Evolutionary conservation across 192 early-diverging fungal genomes (phyloP).

Genomic region (Entomortierella chlamydospora): DNA sequence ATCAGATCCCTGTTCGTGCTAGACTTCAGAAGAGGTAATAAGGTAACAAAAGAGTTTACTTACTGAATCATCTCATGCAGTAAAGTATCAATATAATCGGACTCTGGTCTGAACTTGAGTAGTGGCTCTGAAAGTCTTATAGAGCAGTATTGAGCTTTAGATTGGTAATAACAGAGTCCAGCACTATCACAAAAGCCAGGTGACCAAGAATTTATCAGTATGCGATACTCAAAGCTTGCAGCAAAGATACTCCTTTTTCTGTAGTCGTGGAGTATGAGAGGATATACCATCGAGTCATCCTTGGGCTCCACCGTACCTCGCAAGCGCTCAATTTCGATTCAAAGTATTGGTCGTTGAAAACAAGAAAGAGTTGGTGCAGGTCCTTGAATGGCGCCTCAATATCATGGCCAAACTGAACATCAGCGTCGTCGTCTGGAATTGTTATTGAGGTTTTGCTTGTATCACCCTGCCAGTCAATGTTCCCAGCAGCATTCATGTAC

Average conservation of each 20-base stretch:
- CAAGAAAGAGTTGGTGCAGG: constrained; percentile 64
- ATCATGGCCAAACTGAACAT: neutral
- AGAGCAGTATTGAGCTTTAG: constrained; percentile 56
- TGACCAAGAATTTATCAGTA: too few species aligned
- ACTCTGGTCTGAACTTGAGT: constrained; percentile 70
- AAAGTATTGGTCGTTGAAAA: constrained; percentile 69
- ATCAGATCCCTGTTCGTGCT: neutral
- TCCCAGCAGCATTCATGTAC: constrained; percentile 1
- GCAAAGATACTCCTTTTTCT: neutral
- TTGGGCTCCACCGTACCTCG: constrained; percentile 68
- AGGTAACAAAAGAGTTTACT: neutral
- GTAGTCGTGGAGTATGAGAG: neutral
- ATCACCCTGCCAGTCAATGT: neutral
- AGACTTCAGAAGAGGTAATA: neutral
- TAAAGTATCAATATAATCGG: constrained; percentile 72
- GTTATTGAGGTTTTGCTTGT: neutral
- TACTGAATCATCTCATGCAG: constrained; percentile 79
- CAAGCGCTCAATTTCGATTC: constrained; percentile 58
- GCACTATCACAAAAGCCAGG: constrained; percentile 47
- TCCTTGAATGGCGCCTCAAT: constrained; percentile 52
- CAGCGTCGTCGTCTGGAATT: neutral
- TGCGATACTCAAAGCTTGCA: too few species aligned
- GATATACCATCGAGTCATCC: constrained; percentile 63
- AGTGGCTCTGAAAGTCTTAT: constrained; percentile 71
- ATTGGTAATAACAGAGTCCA: constrained; percentile 65